Percentiles rank a stretch among this genome's conserved stretches.
Conservation (phyloP, 176 grass and related monocot species). For the Elymus sibiricus region DNA sequence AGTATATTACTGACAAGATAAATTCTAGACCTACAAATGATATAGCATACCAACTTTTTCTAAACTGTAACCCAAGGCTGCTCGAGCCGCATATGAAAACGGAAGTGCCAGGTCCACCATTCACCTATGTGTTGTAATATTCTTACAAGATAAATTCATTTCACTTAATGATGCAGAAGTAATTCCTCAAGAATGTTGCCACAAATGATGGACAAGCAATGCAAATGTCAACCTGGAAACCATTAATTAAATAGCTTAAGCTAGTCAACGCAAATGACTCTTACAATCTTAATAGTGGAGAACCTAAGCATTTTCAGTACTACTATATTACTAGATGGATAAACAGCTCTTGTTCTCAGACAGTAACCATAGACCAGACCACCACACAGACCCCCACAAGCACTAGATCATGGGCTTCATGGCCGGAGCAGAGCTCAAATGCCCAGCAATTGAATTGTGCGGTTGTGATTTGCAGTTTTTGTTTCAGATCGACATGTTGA, state of each 20-base stretch:
- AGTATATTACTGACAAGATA: too few species aligned
- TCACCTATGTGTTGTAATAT: not conserved
- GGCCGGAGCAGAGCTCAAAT: too few species aligned
- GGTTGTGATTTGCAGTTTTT: too few species aligned
- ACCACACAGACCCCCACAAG: too few species aligned
- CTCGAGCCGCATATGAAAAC: conserved; percentile 3
- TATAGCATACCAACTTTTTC: not conserved
- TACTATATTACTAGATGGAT: not conserved
- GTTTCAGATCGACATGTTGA: too few species aligned
- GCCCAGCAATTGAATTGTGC: too few species aligned
- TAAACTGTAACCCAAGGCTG: conserved; percentile 7
- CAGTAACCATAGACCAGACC: too few species aligned
- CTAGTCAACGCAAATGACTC: not conserved
- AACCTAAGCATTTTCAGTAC: not conserved
- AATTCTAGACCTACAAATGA: too few species aligned
- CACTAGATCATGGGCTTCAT: too few species aligned
- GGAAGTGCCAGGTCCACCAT: not conserved
- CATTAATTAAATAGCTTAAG: not conserved
- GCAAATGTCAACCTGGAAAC: not conserved
- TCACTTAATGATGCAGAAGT: not conserved
- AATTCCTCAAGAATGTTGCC: not conserved
- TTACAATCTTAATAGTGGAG: not conserved
- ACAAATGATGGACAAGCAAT: not conserved
- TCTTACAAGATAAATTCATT: not conserved
- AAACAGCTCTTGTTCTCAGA: conserved; percentile 3